Evolutionary conservation across 169 alveolate genomes (phyloP).

Genomic region (Eimeria sp.): DNA sequence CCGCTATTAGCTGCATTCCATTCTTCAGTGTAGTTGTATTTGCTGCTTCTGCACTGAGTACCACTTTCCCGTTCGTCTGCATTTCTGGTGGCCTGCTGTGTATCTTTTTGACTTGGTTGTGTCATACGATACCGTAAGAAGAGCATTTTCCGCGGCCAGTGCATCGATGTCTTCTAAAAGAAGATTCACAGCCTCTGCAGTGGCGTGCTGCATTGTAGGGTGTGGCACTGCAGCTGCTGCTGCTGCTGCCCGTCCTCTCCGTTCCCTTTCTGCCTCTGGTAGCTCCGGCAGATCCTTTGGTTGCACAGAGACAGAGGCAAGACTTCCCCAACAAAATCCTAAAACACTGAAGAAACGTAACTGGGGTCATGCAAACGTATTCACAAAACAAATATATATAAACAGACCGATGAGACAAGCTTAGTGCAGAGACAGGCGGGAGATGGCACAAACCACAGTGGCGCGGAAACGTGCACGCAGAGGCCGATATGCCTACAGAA

Average conservation of each 20-base stretch:
- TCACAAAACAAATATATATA: neutral
- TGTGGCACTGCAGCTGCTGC: neutral
- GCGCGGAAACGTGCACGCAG: too few relatives aligned
- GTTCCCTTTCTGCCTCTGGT: neutral
- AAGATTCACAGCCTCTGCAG: conserved; percentile 41
- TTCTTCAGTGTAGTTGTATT: neutral
- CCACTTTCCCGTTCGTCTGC: neutral
- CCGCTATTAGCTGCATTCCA: neutral
- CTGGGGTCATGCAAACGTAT: neutral
- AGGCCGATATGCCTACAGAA: too few relatives aligned
- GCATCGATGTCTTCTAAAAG: conserved; percentile 40
- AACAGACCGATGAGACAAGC: neutral
- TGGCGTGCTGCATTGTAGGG: neutral
- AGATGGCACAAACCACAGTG: neutral
- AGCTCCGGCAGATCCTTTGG: neutral
- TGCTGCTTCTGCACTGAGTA: neutral
- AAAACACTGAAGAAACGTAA: neutral
- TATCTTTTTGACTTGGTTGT: neutral
- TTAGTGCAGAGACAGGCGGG: neutral
- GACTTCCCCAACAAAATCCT: neutral
- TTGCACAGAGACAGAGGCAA: neutral
- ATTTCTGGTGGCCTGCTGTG: neutral
- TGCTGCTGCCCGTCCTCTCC: neutral
- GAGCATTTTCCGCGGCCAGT: conserved; percentile 22
- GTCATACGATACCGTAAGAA: conserved; percentile 5